Evolutionary conservation across 306 rosid species (phyloP).

Genomic region (Dalbergia cultrata): DNA sequence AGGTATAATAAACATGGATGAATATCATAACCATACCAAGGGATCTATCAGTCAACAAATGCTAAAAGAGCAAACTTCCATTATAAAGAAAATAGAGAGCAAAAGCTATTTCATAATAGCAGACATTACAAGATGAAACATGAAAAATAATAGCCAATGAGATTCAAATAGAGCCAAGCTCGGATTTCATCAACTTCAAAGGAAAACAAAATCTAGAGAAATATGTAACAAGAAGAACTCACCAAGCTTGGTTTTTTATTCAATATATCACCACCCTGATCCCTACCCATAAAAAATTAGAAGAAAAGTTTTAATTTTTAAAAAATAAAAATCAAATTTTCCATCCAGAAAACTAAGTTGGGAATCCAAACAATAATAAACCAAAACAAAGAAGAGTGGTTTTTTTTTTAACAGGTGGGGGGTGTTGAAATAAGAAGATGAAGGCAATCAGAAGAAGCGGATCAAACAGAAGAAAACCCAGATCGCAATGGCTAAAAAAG

Average conservation of each 20-base stretch:
- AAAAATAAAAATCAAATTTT: conserved; percentile 13
- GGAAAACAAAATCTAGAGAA: conserved; percentile 25
- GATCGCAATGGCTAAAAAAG: conserved; percentile 41
- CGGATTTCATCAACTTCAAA: conserved; percentile 43
- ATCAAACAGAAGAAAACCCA: conserved; percentile 57
- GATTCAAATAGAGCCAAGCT: conserved; percentile 33
- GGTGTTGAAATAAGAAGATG: not conserved
- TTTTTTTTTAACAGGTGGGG: not conserved
- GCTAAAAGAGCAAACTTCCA: conserved; percentile 10
- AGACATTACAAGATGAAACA: conserved; percentile 32
- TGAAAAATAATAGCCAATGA: conserved; percentile 38
- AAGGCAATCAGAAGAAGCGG: conserved; percentile 40
- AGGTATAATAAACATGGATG: conserved; percentile 43
- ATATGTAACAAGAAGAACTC: conserved; percentile 16
- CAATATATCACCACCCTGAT: conserved; percentile 29
- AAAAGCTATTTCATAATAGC: not conserved
- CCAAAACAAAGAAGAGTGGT: not conserved
- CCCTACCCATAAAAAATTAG: not conserved
- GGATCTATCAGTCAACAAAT: conserved; percentile 55
- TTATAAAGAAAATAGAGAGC: not conserved
- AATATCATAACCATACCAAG: conserved; percentile 39
- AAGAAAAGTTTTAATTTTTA: not conserved
- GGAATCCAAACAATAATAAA: not conserved
- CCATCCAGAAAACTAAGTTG: conserved; percentile 2
- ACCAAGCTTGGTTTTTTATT: conserved; percentile 14